A percentile compares a stretch with the other conserved stretches of the same genome.
phyloP scores from a whole-genome alignment of 2,329 filamentous ascomycete genomes.

The Elsinoe australis region DNA sequence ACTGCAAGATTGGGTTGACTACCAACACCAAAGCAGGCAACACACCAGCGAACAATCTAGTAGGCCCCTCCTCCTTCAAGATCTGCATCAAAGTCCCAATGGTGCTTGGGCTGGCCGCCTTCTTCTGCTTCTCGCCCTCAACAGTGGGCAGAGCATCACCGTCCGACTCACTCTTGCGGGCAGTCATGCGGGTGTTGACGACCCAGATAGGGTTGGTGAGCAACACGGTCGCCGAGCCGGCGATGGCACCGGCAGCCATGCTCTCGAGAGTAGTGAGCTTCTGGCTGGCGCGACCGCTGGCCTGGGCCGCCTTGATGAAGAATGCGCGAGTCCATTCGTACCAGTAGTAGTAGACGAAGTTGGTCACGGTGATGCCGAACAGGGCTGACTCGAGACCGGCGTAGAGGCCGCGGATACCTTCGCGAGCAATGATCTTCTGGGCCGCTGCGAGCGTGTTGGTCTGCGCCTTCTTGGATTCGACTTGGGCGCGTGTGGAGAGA shows the following conservation, averaged over 20 bases:
- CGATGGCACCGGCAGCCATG: constrained; percentile 91
- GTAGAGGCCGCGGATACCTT: constrained; percentile 83
- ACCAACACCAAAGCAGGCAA: constrained; percentile 88
- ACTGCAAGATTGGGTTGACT: constrained; percentile 96
- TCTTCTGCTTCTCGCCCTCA: constrained; percentile 37
- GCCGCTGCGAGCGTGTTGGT: constrained; percentile 77
- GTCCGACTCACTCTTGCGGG: constrained; percentile 57
- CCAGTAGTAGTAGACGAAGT: constrained; percentile 99
- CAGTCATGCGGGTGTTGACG: constrained; percentile 96
- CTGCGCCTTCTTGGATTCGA: constrained; percentile 89
- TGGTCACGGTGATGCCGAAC: constrained; percentile 96
- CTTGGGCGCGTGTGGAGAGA: constrained; percentile 91
- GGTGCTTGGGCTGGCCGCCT: constrained; percentile 59
- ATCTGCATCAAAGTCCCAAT: constrained; percentile 73
- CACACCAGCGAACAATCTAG: constrained; percentile 83
- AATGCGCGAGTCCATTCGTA: constrained; percentile 92
- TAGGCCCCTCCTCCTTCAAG: constrained; percentile 73
- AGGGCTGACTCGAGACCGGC: constrained; percentile 87
- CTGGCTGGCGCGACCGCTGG: constrained; percentile 17
- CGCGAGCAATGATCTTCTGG: constrained; percentile 78
- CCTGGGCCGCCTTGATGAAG: constrained; percentile 28
- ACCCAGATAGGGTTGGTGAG: constrained; percentile 99
- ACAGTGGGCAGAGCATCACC: constrained; percentile 32
- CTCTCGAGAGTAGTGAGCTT: constrained; percentile 82
- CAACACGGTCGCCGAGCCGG: constrained; percentile 87